Base-by-base conservation (phyloP, 768 basidiomycete species). In the Termitomyces sp. region DNA sequence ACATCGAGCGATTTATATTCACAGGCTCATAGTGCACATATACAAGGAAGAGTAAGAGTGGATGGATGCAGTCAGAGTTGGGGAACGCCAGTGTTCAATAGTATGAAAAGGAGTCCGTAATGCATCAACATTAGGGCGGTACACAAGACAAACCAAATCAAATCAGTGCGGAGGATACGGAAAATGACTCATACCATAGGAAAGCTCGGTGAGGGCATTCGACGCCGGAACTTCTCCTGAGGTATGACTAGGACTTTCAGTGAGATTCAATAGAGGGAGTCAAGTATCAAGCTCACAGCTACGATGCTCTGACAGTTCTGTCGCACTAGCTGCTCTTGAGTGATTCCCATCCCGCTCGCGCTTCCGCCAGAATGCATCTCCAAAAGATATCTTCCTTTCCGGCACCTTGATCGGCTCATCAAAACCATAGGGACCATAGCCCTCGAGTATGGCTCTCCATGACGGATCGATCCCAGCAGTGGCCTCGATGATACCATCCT, bases 391-490 rank as follows among this genome's bases (percentile, higher is more conserved):
- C 40, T 71, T 66, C 51, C 68, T 68, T 40, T 65, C 64, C n/a
- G 67, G 60, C 16, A 59, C 64, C 50, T 67, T 68, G 32, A 59
- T 67, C 18, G 69, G 62, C 26, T 51, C 46, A 33, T 54, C 28
- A 40, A 56, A 46, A 30, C 38, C 48, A 28, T 26, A 22, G 20
- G 55, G 44, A 3, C 67, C 63, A 52, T 72, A 66, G 20, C 67
- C 70, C 56, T 72, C 68, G 56, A 74, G 61, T 49, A 76, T 72
- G 40, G 66, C 65, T 58, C 72, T 76, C 84, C 84, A 86, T 28
- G 79, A 74, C 0, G 78, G 75, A 48, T 84, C 81, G 41, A 83
- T 71, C 59, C 77, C 79, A 50, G 76, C 77, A 47, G 79, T 80
- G 9, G 79, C 74, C 69, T 85, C 82, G 61, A 83, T 74, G 54